phyloP scores from a whole-genome alignment of 148 eudicot species.

The Rhododendron williamsianum region DNA sequence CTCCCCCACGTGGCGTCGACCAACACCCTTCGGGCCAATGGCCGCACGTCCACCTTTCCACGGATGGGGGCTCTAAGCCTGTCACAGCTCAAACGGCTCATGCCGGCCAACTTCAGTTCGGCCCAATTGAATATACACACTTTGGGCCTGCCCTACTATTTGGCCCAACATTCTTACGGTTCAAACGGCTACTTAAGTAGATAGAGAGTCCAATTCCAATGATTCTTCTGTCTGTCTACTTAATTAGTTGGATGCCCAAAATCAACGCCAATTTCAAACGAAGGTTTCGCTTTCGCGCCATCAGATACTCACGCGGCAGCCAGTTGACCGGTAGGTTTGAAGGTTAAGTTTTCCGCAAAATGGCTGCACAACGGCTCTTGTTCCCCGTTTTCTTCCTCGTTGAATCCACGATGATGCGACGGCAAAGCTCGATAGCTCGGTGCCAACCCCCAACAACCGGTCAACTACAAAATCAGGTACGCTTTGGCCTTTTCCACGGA shows the following conservation, averaged over 20 bases:
- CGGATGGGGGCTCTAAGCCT: no score
- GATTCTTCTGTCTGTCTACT: background rate
- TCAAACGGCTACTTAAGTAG: background rate
- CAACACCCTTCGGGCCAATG: no score
- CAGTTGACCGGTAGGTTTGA: conserved; percentile 32
- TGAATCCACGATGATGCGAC: background rate
- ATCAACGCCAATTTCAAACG: background rate
- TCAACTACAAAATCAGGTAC: conserved; percentile 14
- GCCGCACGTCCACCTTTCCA: no score
- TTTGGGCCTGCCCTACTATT: background rate
- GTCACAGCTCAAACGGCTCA: no score
- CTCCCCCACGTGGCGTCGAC: no score
- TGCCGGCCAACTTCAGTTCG: background rate
- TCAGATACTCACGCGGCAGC: background rate
- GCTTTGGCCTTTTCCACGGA: conserved; percentile 6
- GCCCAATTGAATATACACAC: background rate
- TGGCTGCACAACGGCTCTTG: conserved; percentile 10
- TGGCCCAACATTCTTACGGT: background rate
- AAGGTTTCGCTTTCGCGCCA: background rate
- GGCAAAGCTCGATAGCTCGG: background rate
- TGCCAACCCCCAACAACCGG: conserved; percentile 7
- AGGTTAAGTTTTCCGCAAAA: conserved; percentile 16
- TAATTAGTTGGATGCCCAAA: background rate
- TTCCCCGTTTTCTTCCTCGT: background rate
- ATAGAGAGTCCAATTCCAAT: background rate